Percentiles rank a stretch among this genome's conserved stretches.
Conservation (phyloP, 129 eudicot species). For the Arctium lappa region DNA sequence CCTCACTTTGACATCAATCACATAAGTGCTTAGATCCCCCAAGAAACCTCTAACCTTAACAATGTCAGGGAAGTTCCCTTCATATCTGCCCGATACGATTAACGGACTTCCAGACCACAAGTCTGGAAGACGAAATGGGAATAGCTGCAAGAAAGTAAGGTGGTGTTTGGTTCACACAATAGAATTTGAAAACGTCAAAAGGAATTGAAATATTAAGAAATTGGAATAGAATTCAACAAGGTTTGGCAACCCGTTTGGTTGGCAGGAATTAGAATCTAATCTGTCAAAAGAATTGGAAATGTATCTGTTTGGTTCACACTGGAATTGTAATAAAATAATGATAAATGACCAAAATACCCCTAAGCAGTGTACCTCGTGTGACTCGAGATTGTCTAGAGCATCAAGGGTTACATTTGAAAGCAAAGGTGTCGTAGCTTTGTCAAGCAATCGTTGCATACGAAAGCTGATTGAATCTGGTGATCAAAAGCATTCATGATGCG, state of each 20-base stretch:
- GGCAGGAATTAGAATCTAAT: too few species aligned
- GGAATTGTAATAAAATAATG: not conserved
- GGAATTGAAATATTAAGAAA: not conserved
- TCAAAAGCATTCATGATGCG: slow-evolving; percentile 8
- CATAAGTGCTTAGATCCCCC: slow-evolving; percentile 53
- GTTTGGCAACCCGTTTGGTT: too few species aligned
- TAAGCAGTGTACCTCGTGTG: slow-evolving; percentile 51
- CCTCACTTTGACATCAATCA: slow-evolving; percentile 49
- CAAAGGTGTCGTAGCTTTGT: slow-evolving; percentile 51
- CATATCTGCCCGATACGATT: slow-evolving; percentile 74
- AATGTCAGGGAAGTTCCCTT: slow-evolving; percentile 55
- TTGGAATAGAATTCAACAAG: not conserved
- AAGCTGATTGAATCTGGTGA: slow-evolving; percentile 54
- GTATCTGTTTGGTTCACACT: not conserved
- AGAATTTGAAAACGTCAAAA: not conserved
- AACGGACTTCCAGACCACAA: slow-evolving; percentile 50
- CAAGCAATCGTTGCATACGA: slow-evolving; percentile 54
- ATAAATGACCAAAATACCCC: not conserved
- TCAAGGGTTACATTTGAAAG: slow-evolving; percentile 70
- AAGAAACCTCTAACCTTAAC: slow-evolving; percentile 55
- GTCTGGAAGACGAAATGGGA: slow-evolving; percentile 60
- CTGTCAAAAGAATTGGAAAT: not conserved
- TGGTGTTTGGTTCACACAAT: too few species aligned
- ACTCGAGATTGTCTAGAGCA: slow-evolving; percentile 46
- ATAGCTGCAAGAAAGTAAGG: slow-evolving; percentile 40